A percentile compares a stretch with the other conserved stretches of the same genome.
Evolutionary conservation across 768 basidiomycete species (phyloP).

Genomic region (Mycena filopes): DNA sequence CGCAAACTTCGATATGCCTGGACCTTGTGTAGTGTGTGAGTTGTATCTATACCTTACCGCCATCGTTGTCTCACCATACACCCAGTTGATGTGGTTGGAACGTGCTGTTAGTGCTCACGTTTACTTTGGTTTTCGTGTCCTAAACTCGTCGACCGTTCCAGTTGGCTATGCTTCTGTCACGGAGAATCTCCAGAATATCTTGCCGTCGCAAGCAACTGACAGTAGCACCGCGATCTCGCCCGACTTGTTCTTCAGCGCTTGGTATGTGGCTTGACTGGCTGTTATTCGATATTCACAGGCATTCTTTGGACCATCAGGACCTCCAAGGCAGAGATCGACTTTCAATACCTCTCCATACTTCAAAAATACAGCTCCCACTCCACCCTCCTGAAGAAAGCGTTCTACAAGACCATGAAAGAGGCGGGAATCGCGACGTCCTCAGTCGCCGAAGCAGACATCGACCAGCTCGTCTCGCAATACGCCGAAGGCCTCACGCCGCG

Average conservation of each 20-base stretch:
- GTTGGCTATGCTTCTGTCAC: conserved; percentile 7
- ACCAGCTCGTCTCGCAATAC: conserved; percentile 8
- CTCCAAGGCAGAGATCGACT: conserved; percentile 3
- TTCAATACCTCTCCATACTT: not conserved
- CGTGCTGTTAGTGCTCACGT: not conserved
- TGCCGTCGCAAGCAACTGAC: not conserved
- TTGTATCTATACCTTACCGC: not conserved
- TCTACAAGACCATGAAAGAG: conserved; percentile 2
- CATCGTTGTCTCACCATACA: not conserved
- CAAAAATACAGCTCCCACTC: conserved; percentile 10
- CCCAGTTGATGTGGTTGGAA: conserved; percentile 12
- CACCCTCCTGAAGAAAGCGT: not conserved
- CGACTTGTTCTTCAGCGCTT: conserved; percentile 3
- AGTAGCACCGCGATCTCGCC: not conserved
- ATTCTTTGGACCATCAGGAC: conserved; percentile 1
- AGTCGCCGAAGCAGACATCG: not conserved
- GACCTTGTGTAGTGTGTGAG: conserved; percentile 11
- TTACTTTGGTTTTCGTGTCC: not conserved
- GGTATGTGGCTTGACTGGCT: not conserved
- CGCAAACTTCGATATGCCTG: not conserved
- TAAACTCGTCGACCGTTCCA: not conserved
- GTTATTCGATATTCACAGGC: not conserved
- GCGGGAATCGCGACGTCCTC: not conserved
- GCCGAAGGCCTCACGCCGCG: conserved; percentile 5
- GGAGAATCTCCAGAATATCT: not conserved